These are phyloP conservation scores for Ilex asprella DNA, from an alignment of 257 asterid species.

Conservation along the genomic window DNA sequence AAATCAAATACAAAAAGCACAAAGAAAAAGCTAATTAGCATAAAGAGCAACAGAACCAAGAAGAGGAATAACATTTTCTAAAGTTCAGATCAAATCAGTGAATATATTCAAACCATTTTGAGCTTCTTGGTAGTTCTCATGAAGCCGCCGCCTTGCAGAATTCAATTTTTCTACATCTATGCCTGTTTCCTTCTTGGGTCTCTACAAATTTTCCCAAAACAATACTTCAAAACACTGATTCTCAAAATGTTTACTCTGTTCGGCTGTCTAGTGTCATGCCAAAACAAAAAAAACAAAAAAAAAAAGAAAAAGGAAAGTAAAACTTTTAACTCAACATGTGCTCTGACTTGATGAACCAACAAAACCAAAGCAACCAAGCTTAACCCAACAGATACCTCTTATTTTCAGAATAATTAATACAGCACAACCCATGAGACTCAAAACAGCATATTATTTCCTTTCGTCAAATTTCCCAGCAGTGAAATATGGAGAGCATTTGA, in stretches of 20 bases:
- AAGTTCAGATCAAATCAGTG: slow-evolving; percentile 1
- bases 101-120: slow-evolving; percentile 62
- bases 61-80: slow-evolving; percentile 3
- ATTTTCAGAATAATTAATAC: no score
- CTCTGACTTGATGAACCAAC: no score
- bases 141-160: slow-evolving; percentile 87
- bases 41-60: no score
- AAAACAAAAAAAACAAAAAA: no score
- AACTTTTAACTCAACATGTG: not conserved
- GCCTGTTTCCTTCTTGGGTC: slow-evolving; percentile 48
- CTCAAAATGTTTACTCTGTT: no score
- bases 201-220: slow-evolving; percentile 44
- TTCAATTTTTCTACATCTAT: slow-evolving; percentile 69
- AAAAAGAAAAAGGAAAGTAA: not conserved
- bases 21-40: no score
- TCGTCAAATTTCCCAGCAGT: not conserved
- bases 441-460: no score
- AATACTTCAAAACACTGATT: not conserved
- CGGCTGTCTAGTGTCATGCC: no score
- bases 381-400: no score
- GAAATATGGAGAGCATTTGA: not conserved
- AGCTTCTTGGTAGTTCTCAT: slow-evolving; percentile 98
- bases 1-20: slow-evolving; percentile 10
- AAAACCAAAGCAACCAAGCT: no score
- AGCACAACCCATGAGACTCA: not conserved